Base-by-base conservation (phyloP, 345 rosid species). In the Leavenworthia alabamica region DNA sequence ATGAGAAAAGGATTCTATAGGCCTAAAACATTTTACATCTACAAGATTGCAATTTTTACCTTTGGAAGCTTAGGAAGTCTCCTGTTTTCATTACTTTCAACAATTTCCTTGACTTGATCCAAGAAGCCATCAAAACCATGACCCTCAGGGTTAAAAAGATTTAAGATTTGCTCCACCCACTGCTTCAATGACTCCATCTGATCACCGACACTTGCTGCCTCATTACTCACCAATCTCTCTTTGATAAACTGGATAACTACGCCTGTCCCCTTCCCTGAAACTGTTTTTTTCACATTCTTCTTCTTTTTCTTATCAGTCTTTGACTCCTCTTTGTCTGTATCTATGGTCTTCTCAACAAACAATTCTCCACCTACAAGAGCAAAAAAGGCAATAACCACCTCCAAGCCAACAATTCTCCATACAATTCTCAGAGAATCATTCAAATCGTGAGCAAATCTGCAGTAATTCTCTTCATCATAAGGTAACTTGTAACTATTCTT, bases 21-120 rank as follows among this genome's bases (percentile, higher is more conserved):
- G 44, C 56, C 16, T 19, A 43, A 20, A 33, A 14, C 14, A 35
- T 44, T 60, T 3, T 54, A 12, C n/a, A 54, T 54, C 12, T 20
- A 20, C 3, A 31, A 52, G 48, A 44, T 32, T 46, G 13, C 8
- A 17, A 13, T 26, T 5, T 26, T 5, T 79, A 93, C 99, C 94
- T 93, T 83, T 2, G 92, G 85, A 69, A 86, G 81, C 83, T 93
- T 93, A n/a, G 97, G 97, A 29, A 85, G 83, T 75, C 97, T 82
- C 69, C 94, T 81, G 66, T 83, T 83, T 72, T 89, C 96, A 70
- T 89, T 93, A 68, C 90, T 93, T 72, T 89, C 97, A 5, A 87
- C 81, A 35, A 89, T 74, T 32, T 87, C 97, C 57, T 84, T 85
- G 51, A 89, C 75, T 66, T 80, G 81, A 9, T 60, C 58, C 65